A percentile compares a stretch with the other conserved stretches of the same genome.
phyloP scores from a whole-genome alignment of 768 basidiomycete genomes.

The Xerocomellus chrysenteron region DNA sequence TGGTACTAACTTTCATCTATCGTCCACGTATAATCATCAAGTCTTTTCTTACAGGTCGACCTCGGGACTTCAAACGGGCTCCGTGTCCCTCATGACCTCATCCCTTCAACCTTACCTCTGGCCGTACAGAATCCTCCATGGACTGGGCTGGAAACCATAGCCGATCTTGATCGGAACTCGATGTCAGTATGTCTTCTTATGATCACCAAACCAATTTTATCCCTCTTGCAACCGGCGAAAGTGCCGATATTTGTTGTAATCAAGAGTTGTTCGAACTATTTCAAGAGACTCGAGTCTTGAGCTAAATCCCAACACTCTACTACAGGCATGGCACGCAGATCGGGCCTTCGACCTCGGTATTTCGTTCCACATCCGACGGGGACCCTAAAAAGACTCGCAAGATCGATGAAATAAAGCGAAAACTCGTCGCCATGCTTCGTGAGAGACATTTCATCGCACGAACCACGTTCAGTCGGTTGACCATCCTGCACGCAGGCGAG shows the following conservation, averaged over 20 bases:
- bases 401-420: conserved; percentile 1
- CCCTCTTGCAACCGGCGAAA: neutral
- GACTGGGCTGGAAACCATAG: too few relatives aligned
- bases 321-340: neutral
- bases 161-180: too few relatives aligned
- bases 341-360: neutral
- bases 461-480: neutral
- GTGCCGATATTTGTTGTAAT: too few relatives aligned
- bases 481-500: neutral
- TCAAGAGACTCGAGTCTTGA: too few relatives aligned
- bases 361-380: too few relatives aligned
- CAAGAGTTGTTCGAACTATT: too few relatives aligned
- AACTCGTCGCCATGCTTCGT: conserved; percentile 8
- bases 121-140: too few relatives aligned
- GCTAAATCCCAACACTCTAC: too few relatives aligned
- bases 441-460: neutral
- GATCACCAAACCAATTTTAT: too few relatives aligned
- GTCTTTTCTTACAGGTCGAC: neutral
- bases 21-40: too few relatives aligned
- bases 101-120: neutral
- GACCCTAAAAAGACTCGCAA: neutral
- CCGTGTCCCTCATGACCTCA: neutral
- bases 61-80: neutral
- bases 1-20: neutral
- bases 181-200: neutral